Base-by-base conservation (phyloP, 257 asterid genomes). In the Cruciata laevipes region DNA sequence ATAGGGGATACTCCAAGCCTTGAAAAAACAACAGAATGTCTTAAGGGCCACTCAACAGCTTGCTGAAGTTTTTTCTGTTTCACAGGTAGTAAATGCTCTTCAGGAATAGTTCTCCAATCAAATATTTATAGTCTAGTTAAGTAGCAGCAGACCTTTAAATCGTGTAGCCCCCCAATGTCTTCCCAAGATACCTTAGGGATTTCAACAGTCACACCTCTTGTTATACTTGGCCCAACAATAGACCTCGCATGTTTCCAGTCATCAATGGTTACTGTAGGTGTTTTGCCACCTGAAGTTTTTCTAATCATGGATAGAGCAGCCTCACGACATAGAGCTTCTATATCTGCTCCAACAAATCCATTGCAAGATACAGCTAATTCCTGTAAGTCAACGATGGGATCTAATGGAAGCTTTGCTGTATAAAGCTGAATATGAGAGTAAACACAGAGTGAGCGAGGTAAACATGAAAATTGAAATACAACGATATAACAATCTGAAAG, bases 11-110 rank as follows among this genome's bases (percentile, higher is more conserved):
- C 86, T 23, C 97, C 95, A 33, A 93, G 84, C 82, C 95, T 82
- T 40, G 84, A 69, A 70, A 88, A 93, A 31, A 88, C 81, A 66
- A 79, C 78, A 63, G 96, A 78, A 76, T 90, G 87, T 69, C 84
- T 93, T 74, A 88, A 81, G 53, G 96, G 99, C 97, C 99, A 93
- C 80, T 93, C 99, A 69, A 93, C 96, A 75, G 99, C 96, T 88
- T 88, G 96, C 79, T 78, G 90, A 66, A 93, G 95, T 86, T 79
- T 93, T 84, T 90, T 88, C 99, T 93, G 96, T 82, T 72, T 71
- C 71, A 73, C 64, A 52, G 69, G 73, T 73, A 63, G 40, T 31
- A 1, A 56, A 66, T 35, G 83, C 51, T 75, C 69, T 61, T 58
- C 42, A 73, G 25, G 49, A 69, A 23, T 52, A 25, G 44, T 38